Evolutionary conservation across 306 rosid species (phyloP).

Genomic region (Malus asiatica): DNA sequence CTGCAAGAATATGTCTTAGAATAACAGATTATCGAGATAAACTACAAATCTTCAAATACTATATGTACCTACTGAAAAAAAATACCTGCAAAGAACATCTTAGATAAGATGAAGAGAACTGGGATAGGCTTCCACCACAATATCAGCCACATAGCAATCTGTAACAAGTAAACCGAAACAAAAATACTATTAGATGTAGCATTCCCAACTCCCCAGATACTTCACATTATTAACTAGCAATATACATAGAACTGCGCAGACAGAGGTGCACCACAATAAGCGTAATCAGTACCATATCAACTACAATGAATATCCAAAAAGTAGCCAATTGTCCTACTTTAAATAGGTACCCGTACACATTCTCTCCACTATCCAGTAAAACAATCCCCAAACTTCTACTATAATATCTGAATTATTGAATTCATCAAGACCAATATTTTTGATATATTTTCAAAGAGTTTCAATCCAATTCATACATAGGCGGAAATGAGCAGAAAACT

Average conservation of each 20-base stretch:
- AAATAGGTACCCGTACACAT: not conserved
- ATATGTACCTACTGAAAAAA: not conserved
- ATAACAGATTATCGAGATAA: slow-evolving; percentile 11
- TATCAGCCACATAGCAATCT: slow-evolving; percentile 85
- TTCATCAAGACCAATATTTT: not conserved
- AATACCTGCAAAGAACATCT: slow-evolving; percentile 89
- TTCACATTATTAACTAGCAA: not conserved
- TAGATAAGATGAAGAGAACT: slow-evolving; percentile 50
- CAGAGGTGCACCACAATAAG: not conserved
- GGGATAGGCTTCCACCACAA: slow-evolving; percentile 84
- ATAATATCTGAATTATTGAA: not conserved
- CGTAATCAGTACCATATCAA: not conserved
- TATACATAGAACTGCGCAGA: not conserved
- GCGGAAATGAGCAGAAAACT: not conserved
- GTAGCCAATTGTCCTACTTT: not conserved
- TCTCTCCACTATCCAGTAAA: not conserved
- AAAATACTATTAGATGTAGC: slow-evolving; percentile 5
- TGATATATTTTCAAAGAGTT: not conserved
- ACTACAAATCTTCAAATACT: not conserved
- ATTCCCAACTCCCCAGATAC: not conserved
- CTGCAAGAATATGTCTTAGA: slow-evolving; percentile 36
- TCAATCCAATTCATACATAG: not conserved
- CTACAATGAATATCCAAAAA: not conserved
- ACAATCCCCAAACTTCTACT: not conserved
- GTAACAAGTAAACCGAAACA: slow-evolving; percentile 11